phyloP scores from a whole-genome alignment of 768 basidiomycete genomes.

The Epithele typhae region DNA sequence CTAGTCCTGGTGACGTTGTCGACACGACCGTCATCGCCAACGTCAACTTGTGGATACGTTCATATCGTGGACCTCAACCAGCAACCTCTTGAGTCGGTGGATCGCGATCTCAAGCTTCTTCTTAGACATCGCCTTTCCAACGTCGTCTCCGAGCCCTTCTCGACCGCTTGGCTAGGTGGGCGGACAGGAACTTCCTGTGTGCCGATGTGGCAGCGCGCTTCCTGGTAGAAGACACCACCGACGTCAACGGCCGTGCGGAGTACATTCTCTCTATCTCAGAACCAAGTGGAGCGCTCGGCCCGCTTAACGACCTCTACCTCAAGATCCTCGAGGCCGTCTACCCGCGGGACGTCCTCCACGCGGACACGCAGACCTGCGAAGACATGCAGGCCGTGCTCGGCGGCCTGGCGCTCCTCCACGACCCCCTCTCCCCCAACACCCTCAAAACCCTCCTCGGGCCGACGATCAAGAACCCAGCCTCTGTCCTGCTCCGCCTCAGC shows the following conservation, averaged over 20 bases:
- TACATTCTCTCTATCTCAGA: background rate
- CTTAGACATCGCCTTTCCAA: too few relatives aligned
- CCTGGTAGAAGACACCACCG: background rate
- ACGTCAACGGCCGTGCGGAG: background rate
- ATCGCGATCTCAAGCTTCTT: too few relatives aligned
- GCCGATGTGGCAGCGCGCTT: background rate
- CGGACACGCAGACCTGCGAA: background rate
- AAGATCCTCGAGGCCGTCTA: slow-evolving; percentile 1
- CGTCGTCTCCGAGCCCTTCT: background rate
- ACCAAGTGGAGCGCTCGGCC: background rate
- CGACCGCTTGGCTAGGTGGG: background rate
- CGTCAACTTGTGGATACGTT: too few relatives aligned
- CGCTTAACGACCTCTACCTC: too few relatives aligned
- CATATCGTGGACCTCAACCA: too few relatives aligned
- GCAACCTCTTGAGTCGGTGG: too few relatives aligned
- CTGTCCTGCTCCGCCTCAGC: background rate
- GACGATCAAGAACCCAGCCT: background rate
- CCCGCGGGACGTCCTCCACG: background rate
- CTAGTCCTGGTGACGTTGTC: too few relatives aligned
- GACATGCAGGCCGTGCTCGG: background rate
- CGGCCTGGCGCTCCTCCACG: slow-evolving; percentile 1
- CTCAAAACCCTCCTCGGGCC: background rate
- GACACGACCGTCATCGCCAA: too few relatives aligned
- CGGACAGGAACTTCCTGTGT: slow-evolving; percentile 1
- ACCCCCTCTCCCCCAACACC: background rate